phyloP scores from a whole-genome alignment of 2,329 filamentous ascomycete genomes.

The Elsinoe perseae region DNA sequence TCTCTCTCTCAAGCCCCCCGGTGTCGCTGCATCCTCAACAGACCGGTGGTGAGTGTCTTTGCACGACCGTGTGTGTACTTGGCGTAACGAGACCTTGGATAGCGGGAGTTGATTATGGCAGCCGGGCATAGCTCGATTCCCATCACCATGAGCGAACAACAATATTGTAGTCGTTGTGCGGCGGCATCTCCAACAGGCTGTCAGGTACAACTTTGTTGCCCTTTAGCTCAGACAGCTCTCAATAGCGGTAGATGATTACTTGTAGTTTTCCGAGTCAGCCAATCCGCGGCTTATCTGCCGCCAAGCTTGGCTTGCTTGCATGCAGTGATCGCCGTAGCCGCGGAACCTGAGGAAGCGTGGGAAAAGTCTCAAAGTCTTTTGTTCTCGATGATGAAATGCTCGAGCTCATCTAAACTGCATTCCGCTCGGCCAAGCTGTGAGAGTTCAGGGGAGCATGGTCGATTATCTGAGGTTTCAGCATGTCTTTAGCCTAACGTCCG shows the following conservation, averaged over 20 bases:
- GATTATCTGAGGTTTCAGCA: neutral
- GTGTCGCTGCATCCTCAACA: neutral
- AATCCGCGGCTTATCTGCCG: constrained; percentile 5
- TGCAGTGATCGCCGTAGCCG: constrained; percentile 7
- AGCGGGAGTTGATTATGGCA: too few relatives aligned
- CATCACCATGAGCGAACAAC: too few relatives aligned
- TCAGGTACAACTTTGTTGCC: neutral
- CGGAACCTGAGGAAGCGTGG: neutral
- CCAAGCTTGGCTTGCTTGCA: constrained; percentile 10
- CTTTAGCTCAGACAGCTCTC: neutral
- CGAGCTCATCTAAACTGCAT: neutral
- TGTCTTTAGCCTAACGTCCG: neutral
- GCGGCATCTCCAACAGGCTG: neutral
- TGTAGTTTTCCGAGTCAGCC: neutral
- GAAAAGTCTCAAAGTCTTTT: too few relatives aligned
- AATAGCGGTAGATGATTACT: neutral
- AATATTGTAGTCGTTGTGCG: neutral
- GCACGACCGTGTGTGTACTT: neutral
- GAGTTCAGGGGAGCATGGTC: neutral
- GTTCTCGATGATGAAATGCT: neutral
- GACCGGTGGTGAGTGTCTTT: neutral
- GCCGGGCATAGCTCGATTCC: too few relatives aligned
- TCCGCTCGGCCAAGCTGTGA: neutral
- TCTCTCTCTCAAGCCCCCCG: neutral
- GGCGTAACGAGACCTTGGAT: neutral